Percentiles rank a stretch among this genome's conserved stretches.
Evolutionary conservation across 352 stramenopile genomes (phyloP).

Genomic region (Phytophthora quininea): DNA sequence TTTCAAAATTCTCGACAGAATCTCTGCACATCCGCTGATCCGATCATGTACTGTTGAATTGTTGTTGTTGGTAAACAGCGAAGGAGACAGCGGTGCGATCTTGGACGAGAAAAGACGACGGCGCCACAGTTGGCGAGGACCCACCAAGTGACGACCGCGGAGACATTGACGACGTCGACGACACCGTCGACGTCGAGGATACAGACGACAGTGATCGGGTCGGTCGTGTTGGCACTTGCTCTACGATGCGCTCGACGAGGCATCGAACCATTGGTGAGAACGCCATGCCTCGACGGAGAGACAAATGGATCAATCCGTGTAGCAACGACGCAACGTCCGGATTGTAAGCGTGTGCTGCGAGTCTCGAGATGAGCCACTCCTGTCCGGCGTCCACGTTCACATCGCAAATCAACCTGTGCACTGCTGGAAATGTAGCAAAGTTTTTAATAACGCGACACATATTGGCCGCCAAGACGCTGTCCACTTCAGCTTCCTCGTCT

Average conservation of each 20-base stretch:
- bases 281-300: constrained; percentile 47
- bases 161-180: constrained; percentile 44
- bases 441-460: constrained; percentile 78
- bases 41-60: constrained; percentile 52
- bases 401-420: constrained; percentile 60
- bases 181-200: constrained; percentile 51
- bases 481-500: constrained; percentile 47
- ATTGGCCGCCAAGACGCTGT: constrained; percentile 66
- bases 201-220: constrained; percentile 37
- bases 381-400: constrained; percentile 36
- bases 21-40: constrained; percentile 69
- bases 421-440: constrained; percentile 67
- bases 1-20: constrained; percentile 68
- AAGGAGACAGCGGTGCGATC: constrained; percentile 22
- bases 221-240: constrained; percentile 40
- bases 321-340: constrained; percentile 63
- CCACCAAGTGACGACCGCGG: constrained; percentile 35
- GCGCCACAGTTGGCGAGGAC: constrained; percentile 25
- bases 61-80: constrained; percentile 48
- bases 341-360: constrained; percentile 66
- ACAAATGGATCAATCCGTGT: constrained; percentile 71
- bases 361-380: constrained; percentile 52
- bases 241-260: constrained; percentile 57
- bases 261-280: constrained; percentile 59
- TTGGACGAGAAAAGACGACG: constrained; percentile 38